Conservation (phyloP, 768 basidiomycete genomes). For the Kwoniella shandongensis region DNA sequence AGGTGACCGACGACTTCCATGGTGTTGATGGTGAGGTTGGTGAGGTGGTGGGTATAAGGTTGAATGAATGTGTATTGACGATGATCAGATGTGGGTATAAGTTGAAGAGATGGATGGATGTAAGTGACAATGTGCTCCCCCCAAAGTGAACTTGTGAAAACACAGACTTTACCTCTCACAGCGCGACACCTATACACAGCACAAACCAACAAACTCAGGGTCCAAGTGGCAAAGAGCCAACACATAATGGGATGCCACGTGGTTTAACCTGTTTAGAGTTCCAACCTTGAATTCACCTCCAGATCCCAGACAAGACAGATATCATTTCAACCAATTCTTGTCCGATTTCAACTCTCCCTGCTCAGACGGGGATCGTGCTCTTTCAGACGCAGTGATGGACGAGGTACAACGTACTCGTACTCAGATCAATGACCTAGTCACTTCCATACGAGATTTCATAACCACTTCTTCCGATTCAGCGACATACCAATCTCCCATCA, state of each 20-base stretch:
- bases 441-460: conserved; percentile 23
- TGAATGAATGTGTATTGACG: background rate
- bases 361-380: too few species aligned
- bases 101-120: background rate
- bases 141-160: background rate
- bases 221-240: background rate
- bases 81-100: background rate
- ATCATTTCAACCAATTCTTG: too few species aligned
- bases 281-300: conserved; percentile 1
- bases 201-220: background rate
- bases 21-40: background rate
- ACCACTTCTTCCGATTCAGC: conserved; percentile 2
- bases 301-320: too few species aligned
- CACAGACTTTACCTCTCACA: background rate
- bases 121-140: background rate
- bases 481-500: conserved; percentile 43
- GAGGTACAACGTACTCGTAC: conserved; percentile 2
- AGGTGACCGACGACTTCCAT: conserved; percentile 43
- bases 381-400: background rate
- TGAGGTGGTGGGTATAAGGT: background rate
- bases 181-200: conserved; percentile 2
- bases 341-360: background rate
- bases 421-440: conserved; percentile 7
- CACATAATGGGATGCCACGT: background rate
- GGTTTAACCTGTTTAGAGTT: background rate